These are phyloP conservation scores for Dendrocalamus sinicus DNA, from an alignment of 176 grass and related monocot species.

Conservation along the genomic window DNA sequence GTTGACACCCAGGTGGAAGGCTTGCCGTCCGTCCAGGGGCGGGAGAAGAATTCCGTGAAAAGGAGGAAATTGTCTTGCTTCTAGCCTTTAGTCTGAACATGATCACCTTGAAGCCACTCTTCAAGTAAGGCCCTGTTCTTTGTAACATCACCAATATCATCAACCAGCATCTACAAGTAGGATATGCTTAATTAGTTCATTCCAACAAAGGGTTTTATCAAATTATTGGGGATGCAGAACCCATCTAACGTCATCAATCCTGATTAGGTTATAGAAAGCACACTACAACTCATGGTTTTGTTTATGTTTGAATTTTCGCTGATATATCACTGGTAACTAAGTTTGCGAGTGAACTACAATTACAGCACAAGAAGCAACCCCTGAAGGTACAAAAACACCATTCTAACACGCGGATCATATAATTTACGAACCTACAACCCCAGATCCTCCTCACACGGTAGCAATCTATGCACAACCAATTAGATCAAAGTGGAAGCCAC, in stretches of 20 bases:
- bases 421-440: slow-evolving; percentile 13
- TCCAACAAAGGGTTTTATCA: background rate
- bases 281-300: background rate
- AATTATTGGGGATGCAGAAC: background rate
- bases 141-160: slow-evolving; percentile 95
- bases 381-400: background rate
- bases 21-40: background rate
- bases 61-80: background rate
- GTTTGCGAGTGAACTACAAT: background rate
- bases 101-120: no score
- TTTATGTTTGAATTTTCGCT: background rate
- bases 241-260: background rate
- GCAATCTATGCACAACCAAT: background rate
- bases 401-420: background rate
- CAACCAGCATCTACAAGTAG: slow-evolving; percentile 74
- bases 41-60: background rate
- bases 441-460: background rate
- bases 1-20: no score
- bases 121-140: background rate
- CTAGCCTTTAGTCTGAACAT: no score
- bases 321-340: background rate
- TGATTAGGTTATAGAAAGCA: background rate
- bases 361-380: background rate
- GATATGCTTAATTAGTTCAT: slow-evolving; percentile 37
- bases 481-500: background rate